Evolutionary conservation across 1,284 basidiomycete genomes (phyloP), one percentile per base, ranked within the genome.

Genomic region (Pyrrhoderma lamaoense): DNA sequence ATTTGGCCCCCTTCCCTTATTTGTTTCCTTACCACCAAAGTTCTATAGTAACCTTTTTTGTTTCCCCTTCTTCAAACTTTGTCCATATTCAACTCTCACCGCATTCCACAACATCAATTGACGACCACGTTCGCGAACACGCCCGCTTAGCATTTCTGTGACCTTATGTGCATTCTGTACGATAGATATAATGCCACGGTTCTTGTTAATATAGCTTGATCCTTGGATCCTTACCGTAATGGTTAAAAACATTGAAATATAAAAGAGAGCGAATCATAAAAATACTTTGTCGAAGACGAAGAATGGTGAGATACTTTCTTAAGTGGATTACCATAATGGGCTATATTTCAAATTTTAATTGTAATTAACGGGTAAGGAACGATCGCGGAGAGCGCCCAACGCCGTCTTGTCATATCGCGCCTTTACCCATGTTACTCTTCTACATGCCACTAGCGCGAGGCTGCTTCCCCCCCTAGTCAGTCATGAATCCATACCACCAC

Each of bases 121-220:
- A 43, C 40, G 22, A 37, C 38, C 43, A 36, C 36, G n/a, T 36
- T 31, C n/a, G 25, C 42, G 18, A 40, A 7, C 44, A 52, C 44
- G 34, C 42, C 44, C 34, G 21, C 21, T 44, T 19, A 25, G 40
- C 42, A 49, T 38, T 45, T 22, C 14, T 49, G 42, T 53, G 36
- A 34, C 49, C 45, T 38, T 46, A 27, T 42, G 52, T 49, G 43
- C 52, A 53, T 49, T 45, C 36, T 53, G 52, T 53, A 53, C 23
- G 35, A 25, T 53, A 53, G 52, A 53, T n/a, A 48, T 19, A 48
- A 48, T 48, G 46, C 35, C 37, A 38, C 38, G 34, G 34, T 42
- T 40, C 47, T 16, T 36, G 47, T 49, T 23, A 18, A 38, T 8
- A 46, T 35, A 22, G 16, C 18, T 22, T 44, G n/a, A 25, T n/a